Evolutionary conservation across 208 protist genomes (phyloP).

Genomic region (Acanthamoeba sp.): DNA sequence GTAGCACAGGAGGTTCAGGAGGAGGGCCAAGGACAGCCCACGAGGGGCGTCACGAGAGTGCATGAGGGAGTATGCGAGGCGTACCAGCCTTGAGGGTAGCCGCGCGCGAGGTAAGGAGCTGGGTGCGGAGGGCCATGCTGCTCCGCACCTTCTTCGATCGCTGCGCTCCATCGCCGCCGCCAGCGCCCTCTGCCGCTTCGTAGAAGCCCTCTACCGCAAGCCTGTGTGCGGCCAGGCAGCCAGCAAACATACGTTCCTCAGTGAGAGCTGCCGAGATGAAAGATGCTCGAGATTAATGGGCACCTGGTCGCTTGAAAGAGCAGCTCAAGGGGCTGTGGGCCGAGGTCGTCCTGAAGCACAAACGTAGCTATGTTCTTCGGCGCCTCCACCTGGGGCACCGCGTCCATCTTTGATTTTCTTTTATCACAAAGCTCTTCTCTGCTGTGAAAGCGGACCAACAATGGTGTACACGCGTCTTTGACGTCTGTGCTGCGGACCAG

Average conservation of each 20-base stretch:
- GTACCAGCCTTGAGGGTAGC: neutral
- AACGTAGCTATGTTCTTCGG: neutral
- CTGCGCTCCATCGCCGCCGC: neutral
- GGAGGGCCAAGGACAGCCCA: too few relatives aligned
- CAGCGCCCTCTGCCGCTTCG: neutral
- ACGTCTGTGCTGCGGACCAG: too few relatives aligned
- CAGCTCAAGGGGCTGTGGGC: neutral
- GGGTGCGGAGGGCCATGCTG: neutral
- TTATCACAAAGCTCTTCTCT: too few relatives aligned
- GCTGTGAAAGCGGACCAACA: too few relatives aligned
- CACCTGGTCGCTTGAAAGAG: conserved; percentile 3
- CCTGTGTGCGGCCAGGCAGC: neutral
- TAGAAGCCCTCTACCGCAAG: conserved; percentile 1
- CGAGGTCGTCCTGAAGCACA: conserved; percentile 27
- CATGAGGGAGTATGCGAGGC: neutral
- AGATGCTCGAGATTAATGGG: neutral
- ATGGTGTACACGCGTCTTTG: too few relatives aligned
- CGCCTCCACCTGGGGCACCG: neutral
- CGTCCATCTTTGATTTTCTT: neutral
- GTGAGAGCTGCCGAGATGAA: neutral
- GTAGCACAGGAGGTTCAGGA: too few relatives aligned
- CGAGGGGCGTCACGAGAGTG: too few relatives aligned
- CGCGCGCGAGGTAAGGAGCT: neutral
- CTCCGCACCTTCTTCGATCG: neutral
- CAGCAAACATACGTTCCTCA: neutral